These are phyloP conservation scores for Globisporangium takayamanum DNA, from an alignment of 352 stramenopile species.

Conservation along the genomic window DNA sequence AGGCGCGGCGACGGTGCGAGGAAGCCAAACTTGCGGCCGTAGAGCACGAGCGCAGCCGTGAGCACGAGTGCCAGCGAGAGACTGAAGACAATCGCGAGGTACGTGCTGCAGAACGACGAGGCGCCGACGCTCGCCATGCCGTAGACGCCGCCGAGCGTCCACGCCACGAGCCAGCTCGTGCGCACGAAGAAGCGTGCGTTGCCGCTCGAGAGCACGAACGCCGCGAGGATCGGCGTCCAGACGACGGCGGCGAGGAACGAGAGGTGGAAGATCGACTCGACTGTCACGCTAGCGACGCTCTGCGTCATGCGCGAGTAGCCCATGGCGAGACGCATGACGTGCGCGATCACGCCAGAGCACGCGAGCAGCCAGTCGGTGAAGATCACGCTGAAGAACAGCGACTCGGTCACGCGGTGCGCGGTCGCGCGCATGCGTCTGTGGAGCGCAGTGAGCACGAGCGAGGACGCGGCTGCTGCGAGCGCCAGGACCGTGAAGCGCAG, in stretches of 20 bases:
- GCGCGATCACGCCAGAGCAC: conserved; percentile 34
- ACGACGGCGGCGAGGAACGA: conserved; percentile 66
- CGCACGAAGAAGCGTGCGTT: conserved; percentile 43
- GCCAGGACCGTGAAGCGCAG: conserved; percentile 30
- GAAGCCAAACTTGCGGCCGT: conserved; percentile 36
- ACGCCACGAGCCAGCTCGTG: conserved; percentile 41
- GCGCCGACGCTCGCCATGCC: conserved; percentile 31
- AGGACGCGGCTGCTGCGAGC: conserved; percentile 25
- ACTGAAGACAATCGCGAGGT: conserved; percentile 26
- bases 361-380: conserved; percentile 48
- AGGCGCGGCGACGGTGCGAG: conserved; percentile 31
- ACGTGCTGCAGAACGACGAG: background rate
- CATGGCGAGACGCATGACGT: conserved; percentile 13
- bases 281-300: conserved; percentile 17
- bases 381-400: conserved; percentile 58
- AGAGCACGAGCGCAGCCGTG: conserved; percentile 25
- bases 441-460: conserved; percentile 32
- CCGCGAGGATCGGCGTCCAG: conserved; percentile 60
- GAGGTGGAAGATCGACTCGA: conserved; percentile 39
- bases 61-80: conserved; percentile 31
- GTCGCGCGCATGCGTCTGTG: conserved; percentile 42
- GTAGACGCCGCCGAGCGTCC: conserved; percentile 40
- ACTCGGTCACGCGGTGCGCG: conserved; percentile 59
- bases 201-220: conserved; percentile 53
- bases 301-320: conserved; percentile 2